Evolutionary conservation across 257 asterid genomes (phyloP).

Genomic region (Nicotiana knightiana): DNA sequence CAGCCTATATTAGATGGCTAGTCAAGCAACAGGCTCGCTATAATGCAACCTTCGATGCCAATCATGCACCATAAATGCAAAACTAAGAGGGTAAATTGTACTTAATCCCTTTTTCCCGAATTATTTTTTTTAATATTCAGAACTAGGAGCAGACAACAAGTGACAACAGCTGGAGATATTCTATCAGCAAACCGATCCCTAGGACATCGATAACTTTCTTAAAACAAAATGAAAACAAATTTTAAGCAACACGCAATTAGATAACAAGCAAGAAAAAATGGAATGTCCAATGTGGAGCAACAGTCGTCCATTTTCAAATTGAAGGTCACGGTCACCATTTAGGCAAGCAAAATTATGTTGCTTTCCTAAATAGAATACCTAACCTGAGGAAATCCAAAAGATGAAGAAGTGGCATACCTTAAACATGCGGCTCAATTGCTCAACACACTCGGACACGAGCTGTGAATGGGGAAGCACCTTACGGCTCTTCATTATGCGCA

Average conservation of each 20-base stretch:
- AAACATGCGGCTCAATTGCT: conserved; percentile 43
- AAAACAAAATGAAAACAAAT: background rate
- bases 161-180: background rate
- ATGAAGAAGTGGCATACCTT: conserved; percentile 21
- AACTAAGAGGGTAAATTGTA: background rate
- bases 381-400: background rate
- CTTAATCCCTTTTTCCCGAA: no score
- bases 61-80: background rate
- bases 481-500: conserved; percentile 60
- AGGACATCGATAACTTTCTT: background rate
- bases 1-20: background rate
- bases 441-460: conserved; percentile 48
- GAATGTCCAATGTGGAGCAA: background rate
- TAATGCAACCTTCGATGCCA: background rate
- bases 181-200: background rate
- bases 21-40: background rate
- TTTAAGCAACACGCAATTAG: background rate
- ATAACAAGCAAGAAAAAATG: background rate
- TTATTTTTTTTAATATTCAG: background rate
- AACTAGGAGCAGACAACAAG: background rate
- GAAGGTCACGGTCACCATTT: background rate
- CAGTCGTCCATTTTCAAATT: background rate
- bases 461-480: conserved; percentile 44
- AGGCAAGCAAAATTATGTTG: background rate
- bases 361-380: background rate